Percentiles rank a stretch among this genome's conserved stretches.
phyloP scores from a whole-genome alignment of 495 filamentous ascomycete species.

The Daldinia childiae region DNA sequence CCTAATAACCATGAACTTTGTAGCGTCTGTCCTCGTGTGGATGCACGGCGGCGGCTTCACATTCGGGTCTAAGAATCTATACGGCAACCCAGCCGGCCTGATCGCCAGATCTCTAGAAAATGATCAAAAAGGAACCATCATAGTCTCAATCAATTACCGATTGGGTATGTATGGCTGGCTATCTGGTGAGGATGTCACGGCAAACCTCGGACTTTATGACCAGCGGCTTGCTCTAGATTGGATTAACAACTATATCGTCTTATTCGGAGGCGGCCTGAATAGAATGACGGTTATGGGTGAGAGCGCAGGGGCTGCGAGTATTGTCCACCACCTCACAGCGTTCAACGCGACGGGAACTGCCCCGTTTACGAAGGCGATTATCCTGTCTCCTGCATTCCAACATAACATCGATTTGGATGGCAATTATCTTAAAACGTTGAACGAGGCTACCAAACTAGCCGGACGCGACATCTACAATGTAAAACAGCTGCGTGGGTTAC shows the following conservation, averaged over 20 bases:
- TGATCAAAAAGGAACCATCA: conserved; percentile 60
- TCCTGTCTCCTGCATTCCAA: conserved; percentile 45
- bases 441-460: conserved; percentile 3
- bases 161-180: conserved; percentile 73
- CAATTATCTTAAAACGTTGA: conserved; percentile 33
- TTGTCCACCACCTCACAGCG: conserved; percentile 71
- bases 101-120: conserved; percentile 51
- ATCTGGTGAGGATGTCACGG: conserved; percentile 59
- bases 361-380: conserved; percentile 43
- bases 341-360: conserved; percentile 52
- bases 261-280: conserved; percentile 69
- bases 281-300: conserved; percentile 72
- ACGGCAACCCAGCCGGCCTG: conserved; percentile 56
- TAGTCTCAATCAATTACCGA: conserved; percentile 69
- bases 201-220: conserved; percentile 71
- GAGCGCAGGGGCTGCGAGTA: conserved; percentile 62
- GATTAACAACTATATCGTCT: conserved; percentile 69
- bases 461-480: conserved; percentile 51
- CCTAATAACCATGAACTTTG: conserved; percentile 4
- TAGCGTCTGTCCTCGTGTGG: conserved; percentile 67
- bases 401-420: conserved; percentile 27
- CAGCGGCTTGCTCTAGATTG: conserved; percentile 72
- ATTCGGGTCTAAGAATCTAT: conserved; percentile 56
- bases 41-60: conserved; percentile 68
- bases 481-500: conserved; percentile 60